Base-by-base conservation (phyloP, 805 yeast genomes). In the Kodamaea lidongshanica region DNA sequence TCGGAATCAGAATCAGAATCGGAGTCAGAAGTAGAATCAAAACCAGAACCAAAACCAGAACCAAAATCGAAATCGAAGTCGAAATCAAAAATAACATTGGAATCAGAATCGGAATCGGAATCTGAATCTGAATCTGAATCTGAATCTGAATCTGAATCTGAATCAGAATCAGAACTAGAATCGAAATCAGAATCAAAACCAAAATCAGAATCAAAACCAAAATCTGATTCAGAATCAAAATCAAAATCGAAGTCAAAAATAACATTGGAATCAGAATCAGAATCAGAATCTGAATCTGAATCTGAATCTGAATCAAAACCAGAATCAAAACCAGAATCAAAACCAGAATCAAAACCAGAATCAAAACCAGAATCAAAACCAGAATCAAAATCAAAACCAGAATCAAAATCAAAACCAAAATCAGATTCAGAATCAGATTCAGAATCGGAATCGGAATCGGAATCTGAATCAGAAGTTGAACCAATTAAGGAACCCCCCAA, bases 331-430 rank as follows among this genome's bases (percentile, higher is more conserved):
- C 27, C 27, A 7, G 18, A 13, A 10, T 20, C 27, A 6, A 20
- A 15, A 9, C 27, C 27, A 14, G 27, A 12, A 4, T 20, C 25
- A 12, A n/a, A 6, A 8, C 25, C 25, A 23, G 15, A 5, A 13
- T n/a, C 27, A 15, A 18, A 6, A 15, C 26, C 26, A 23, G 25
- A n/a, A 10, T 17, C 25, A 10, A 17, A 4, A 6, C 25, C 25
- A 10, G 25, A 4, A 12, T 22, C 28, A 12, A 13, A 7, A n/a
- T 25, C 24, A 26, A 22, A 16, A 16, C 14, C 19, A 26, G 28
- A 16, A 9, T 25, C 30, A 19, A 25, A 19, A 3, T 26, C 31
- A 15, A 26, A 21, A 10, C 30, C 30, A 13, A 23, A 4, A 5
- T 19, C 24, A 9, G 25, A 14, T 5, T 26, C 31, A 12, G 24